Evolutionary conservation across 208 protist species (phyloP), one percentile per base, ranked within the genome.

Genomic region (Naegleria gruberi): DNA sequence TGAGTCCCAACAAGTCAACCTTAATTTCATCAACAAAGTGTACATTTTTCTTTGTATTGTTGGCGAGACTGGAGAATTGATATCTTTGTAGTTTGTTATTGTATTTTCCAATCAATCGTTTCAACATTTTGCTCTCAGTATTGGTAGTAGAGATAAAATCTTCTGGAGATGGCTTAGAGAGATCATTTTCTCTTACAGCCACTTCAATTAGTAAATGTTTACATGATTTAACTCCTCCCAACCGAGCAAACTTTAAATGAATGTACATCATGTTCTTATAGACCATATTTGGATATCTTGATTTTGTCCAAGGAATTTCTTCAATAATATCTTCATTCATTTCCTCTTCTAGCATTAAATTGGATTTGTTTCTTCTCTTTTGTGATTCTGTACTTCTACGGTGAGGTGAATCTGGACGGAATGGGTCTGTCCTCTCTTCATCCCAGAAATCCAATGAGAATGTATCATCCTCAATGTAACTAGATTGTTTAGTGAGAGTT

Each of bases 21-120:
- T 81, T 90, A 43, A 90, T 43, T 65, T 90, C 88, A 26, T 90
- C 88, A 81, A 43, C 6, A 26, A 90, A 90, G 7, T 44, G 19
- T 73, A 46, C 40, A 42, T 73, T 73, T 26, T 86, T 84, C 8
- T 74, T 42, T 5, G 7, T 43, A 45, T 81, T 65, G 51, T 23
- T 30, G 30, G n/a, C 17, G 55, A 44, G 15, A 90, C 88, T 34
- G 30, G 19, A 77, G n/a, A 77, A 77, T 37, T 77, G 65, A 77
- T 77, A 77, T 65, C 51, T 4, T 65, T 65, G 51, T 19, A 65
- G 30, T 23, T 65, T 65, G 51, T 65, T 77, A 8, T n/a, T 77
- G 34, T 37, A 77, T 8, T 37, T 77, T 77, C 30, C 17, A 37
- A 77, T 77, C 26, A 77, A 37, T 77, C 65, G 65, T 26, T 77